A percentile compares a stretch with the other conserved stretches of the same genome.
These are phyloP conservation scores for Stachybotrys chlorohalonatus DNA, from an alignment of 2,329 filamentous ascomycete genomes.

Conservation along the genomic window DNA sequence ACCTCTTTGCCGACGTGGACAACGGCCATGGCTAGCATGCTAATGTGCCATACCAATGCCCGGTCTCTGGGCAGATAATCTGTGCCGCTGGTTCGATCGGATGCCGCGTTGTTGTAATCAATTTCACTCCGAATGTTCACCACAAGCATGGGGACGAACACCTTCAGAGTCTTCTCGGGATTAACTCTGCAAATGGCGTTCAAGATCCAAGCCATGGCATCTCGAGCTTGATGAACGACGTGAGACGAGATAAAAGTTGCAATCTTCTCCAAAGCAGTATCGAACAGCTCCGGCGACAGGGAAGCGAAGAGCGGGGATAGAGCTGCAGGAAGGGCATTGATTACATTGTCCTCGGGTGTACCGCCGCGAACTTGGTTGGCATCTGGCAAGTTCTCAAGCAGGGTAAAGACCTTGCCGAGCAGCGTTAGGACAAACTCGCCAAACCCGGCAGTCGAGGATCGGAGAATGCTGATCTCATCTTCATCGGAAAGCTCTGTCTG, in stretches of 20 bases:
- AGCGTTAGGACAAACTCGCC: constrained; percentile 88
- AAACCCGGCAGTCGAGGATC: constrained; percentile 90
- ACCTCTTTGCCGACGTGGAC: constrained; percentile 91
- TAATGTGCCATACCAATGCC: constrained; percentile 92
- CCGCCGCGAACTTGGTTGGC: constrained; percentile 78
- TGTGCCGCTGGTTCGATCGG: constrained; percentile 83
- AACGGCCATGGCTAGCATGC: constrained; percentile 95
- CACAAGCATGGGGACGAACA: constrained; percentile 83
- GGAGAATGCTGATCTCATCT: constrained; percentile 78
- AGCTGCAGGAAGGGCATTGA: constrained; percentile 88
- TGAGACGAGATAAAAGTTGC: constrained; percentile 86
- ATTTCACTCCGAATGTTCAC: constrained; percentile 93
- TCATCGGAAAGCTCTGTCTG: constrained; percentile 71
- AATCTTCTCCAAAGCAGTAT: constrained; percentile 85
- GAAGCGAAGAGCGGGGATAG: constrained; percentile 85
- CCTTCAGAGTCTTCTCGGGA: constrained; percentile 83
- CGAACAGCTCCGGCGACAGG: constrained; percentile 86
- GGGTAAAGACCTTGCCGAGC: constrained; percentile 87
- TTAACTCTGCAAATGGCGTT: constrained; percentile 95
- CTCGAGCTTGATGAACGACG: constrained; percentile 91
- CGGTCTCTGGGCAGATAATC: constrained; percentile 90
- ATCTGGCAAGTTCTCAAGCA: constrained; percentile 92
- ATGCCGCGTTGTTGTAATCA: constrained; percentile 91
- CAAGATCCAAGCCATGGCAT: constrained; percentile 98
- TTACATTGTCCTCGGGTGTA: constrained; percentile 92